A percentile compares a stretch with the other conserved stretches of the same genome.
Evolutionary conservation across 257 asterid genomes (phyloP).

Genomic region (Solanum appendiculatum): DNA sequence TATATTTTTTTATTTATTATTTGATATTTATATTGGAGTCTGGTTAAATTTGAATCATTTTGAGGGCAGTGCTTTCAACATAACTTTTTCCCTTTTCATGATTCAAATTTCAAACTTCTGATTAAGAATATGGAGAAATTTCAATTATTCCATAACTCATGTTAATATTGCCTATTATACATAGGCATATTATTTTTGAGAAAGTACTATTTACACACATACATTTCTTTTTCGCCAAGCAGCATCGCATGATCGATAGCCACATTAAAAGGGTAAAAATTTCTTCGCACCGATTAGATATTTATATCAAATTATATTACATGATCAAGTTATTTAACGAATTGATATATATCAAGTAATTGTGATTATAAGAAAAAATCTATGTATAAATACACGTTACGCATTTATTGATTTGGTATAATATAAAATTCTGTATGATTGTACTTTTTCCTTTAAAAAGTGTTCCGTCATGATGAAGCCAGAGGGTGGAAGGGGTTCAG

Average conservation of each 20-base stretch:
- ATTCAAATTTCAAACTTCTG: accelerated
- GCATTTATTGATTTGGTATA: background rate
- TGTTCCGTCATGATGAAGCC: background rate
- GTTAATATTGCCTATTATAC: background rate
- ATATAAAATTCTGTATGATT: background rate
- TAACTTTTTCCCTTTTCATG: too few relatives aligned
- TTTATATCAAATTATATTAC: too few relatives aligned
- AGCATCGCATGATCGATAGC: background rate
- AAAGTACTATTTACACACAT: background rate
- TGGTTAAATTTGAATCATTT: too few relatives aligned
- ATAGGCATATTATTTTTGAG: background rate
- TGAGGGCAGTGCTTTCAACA: background rate
- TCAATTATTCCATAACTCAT: background rate
- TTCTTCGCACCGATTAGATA: background rate
- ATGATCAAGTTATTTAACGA: background rate
- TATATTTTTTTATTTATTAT: too few relatives aligned
- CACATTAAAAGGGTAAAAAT: background rate
- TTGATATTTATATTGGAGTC: too few relatives aligned
- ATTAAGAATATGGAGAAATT: too few relatives aligned
- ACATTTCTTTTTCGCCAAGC: background rate
- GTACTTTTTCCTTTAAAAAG: background rate
- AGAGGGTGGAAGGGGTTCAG: background rate
- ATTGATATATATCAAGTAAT: background rate
- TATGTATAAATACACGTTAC: background rate
- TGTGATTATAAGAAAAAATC: background rate